phyloP scores from a whole-genome alignment of 495 filamentous ascomycete species.

The Pyrenopolyporus hunteri region DNA sequence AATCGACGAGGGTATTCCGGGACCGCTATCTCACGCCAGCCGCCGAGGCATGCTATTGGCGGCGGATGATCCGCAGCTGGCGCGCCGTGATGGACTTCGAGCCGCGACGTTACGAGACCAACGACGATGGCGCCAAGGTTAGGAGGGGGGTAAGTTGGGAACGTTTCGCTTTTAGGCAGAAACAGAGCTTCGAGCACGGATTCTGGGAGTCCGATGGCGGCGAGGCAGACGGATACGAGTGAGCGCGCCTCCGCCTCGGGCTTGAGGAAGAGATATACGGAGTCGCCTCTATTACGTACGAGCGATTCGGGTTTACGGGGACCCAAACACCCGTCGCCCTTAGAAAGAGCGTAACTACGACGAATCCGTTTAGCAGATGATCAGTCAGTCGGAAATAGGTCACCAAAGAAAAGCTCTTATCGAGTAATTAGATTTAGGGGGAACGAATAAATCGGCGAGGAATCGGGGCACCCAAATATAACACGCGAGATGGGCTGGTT shows the following conservation, averaged over 20 bases:
- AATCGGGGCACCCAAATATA: not conserved
- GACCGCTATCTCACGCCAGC: constrained; percentile 56
- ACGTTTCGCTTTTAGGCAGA: constrained; percentile 31
- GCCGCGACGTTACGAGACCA: constrained; percentile 30
- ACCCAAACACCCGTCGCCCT: not conserved
- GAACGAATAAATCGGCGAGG: not conserved
- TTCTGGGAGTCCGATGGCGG: constrained; percentile 26
- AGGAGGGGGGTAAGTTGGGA: constrained; percentile 34
- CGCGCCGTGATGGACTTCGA: constrained; percentile 45
- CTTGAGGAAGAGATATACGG: not conserved
- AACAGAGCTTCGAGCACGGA: constrained; percentile 32
- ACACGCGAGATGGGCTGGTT: not conserved
- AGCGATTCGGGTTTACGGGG: no score
- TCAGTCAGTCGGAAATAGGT: no score
- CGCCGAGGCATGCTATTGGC: constrained; percentile 60
- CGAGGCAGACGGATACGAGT: constrained; percentile 9
- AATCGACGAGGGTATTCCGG: constrained; percentile 52
- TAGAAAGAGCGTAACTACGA: not conserved
- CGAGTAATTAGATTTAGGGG: not conserved
- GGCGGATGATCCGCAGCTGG: constrained; percentile 55
- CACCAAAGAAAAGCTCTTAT: no score
- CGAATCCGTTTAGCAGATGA: not conserved
- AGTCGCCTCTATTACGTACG: not conserved
- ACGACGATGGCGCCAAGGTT: constrained; percentile 20
- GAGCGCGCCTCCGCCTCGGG: not conserved